These are phyloP conservation scores for Plectranthus barbatus DNA, from an alignment of 257 asterid genomes.

Conservation along the genomic window DNA sequence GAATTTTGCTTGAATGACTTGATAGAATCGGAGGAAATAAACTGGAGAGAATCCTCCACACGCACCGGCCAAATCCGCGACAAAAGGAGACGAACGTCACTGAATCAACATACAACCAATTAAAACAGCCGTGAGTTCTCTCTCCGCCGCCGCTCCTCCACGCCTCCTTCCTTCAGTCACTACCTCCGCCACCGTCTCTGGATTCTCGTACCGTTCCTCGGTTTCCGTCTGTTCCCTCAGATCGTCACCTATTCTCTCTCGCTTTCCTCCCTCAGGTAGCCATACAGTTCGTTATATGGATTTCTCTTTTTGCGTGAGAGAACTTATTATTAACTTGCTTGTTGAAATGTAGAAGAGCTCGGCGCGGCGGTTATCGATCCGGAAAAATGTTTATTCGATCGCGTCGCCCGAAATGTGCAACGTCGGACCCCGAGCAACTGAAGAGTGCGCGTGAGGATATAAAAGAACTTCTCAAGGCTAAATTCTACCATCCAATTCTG, in stretches of 20 bases:
- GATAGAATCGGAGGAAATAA: no score
- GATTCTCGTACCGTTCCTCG: constrained; percentile 31
- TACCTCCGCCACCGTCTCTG: constrained; percentile 22
- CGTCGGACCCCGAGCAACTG: constrained; percentile 69
- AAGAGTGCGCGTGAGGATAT: constrained; percentile 88
- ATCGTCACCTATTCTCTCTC: constrained; percentile 46
- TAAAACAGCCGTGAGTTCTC: no score
- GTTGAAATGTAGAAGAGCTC: constrained; percentile 31
- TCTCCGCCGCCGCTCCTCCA: constrained; percentile 37
- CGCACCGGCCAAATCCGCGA: no score
- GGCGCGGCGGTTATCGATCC: constrained; percentile 27
- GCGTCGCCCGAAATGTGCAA: constrained; percentile 59
- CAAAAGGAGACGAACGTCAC: no score
- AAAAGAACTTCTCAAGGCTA: constrained; percentile 55
- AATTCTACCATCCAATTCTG: constrained; percentile 77
- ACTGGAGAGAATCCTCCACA: no score
- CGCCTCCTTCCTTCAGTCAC: constrained; percentile 38
- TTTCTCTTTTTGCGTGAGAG: background rate
- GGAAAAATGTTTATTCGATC: constrained; percentile 44
- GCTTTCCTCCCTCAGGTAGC: constrained; percentile 48
- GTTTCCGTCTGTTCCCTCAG: constrained; percentile 39
- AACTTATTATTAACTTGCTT: background rate
- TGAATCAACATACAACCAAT: no score
- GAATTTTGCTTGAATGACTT: no score
- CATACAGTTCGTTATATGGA: background rate